Base-by-base conservation (phyloP, 192 early-diverging fungal species). In the Podila epigama region DNA sequence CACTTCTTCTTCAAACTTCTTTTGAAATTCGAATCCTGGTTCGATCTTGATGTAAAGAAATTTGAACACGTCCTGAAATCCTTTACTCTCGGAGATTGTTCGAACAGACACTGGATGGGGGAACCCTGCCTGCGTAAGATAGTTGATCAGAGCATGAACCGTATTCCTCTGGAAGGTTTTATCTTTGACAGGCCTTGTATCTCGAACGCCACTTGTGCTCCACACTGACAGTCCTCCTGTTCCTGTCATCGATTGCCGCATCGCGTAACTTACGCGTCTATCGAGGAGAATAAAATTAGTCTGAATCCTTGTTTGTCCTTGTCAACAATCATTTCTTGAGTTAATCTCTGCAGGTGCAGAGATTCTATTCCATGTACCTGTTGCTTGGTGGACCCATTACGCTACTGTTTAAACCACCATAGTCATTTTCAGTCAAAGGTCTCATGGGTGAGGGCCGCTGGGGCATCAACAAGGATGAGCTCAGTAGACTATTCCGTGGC, bases 1-100 rank as follows among this genome's bases (percentile, higher is more conserved):
- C 11, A 92, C 85, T 44, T 92, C 92, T 31, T 93, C 92, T 64
- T 92, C 91, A 34, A 89, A 89, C 63, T 87, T 88, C 57, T 85
- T 85, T 70, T 82, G 63, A 67, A 85, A 85, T 27, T 82, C 77
- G 58, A 86, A 85, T 22, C 72, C 60, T 7, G 89, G 89, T 51
- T 91, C 89, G 57, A 93, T 54, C 40, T 83, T 81, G 1, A 58
- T 57, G 66, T 91, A 88, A n/a, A 92, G 69, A 60, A 89, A 92
- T 52, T 88, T 88, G 82, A 93, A 93, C n/a, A 92, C 89, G 66
- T 68, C 70, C 56, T 88, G 85, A 50, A 92, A 93, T 22, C 89
- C 89, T 78, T 90, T 92, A 22, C 63, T 71, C 11, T 82, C 67
- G 16, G 79, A 75, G 9, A 93, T 60, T 10, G 71, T 78, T 37